A percentile compares a stretch with the other conserved stretches of the same genome.
Evolutionary conservation across 73 alveolate genomes (phyloP).

Genomic region (Durusdinium trenchii): DNA sequence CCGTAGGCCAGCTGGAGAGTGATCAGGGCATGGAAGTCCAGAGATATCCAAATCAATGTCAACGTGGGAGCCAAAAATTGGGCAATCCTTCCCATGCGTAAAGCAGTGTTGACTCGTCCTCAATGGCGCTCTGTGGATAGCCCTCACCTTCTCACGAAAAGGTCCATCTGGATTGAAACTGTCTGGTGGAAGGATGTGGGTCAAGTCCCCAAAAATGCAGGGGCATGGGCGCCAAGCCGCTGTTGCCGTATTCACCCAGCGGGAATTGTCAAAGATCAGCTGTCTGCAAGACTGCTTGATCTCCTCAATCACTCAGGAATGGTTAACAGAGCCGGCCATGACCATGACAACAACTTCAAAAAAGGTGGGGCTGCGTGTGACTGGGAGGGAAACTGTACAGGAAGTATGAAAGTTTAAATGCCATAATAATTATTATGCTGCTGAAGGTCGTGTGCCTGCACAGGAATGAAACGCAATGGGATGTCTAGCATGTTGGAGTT

Average conservation of each 20-base stretch:
- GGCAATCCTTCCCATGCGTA: background rate
- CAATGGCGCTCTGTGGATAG: background rate
- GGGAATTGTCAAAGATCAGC: background rate
- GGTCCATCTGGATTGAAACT: background rate
- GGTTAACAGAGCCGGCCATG: no score
- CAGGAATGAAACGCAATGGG: background rate
- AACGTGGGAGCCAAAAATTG: background rate
- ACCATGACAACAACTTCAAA: no score
- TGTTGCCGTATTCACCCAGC: background rate
- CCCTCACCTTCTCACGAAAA: background rate
- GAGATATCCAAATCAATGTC: background rate
- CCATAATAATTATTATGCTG: no score
- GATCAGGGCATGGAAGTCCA: slow-evolving; percentile 27
- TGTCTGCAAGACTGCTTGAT: background rate
- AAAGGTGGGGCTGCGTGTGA: no score
- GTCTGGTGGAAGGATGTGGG: background rate
- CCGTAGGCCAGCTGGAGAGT: background rate
- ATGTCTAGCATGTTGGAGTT: background rate
- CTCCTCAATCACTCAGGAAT: no score
- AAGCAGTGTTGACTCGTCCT: background rate
- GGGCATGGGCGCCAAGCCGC: background rate
- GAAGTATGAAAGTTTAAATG: no score
- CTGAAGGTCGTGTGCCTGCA: background rate
- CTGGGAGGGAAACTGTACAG: no score
- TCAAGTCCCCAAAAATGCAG: background rate